Evolutionary conservation across 345 rosid genomes (phyloP), one percentile per base, ranked within the genome.

Genomic region (Draba incana): DNA sequence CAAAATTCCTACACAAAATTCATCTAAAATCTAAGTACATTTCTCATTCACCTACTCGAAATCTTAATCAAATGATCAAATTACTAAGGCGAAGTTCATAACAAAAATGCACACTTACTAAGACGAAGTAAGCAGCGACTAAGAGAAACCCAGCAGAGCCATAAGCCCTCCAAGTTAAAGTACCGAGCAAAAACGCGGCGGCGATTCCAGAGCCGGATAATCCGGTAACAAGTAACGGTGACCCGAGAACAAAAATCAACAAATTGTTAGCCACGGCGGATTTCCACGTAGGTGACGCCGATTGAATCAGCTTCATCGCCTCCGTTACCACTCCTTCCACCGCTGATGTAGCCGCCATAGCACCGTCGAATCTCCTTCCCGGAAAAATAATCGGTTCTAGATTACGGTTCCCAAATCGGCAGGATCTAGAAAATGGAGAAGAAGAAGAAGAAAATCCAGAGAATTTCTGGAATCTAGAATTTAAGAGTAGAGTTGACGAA

Each of bases 151-250:
- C 99, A 50, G 93, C 74, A 28, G 95, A 78, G 6, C 92, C 92
- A 64, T 89, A 94, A 58, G 99, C 96, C 23, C 99, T 88, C 99
- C 99, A 94, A 60, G 96, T 89, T 66, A 94, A 88, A 67, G 90
- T 86, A 4, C 93, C 98, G 50, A 94, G 83, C 79, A 91, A 70
- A 72, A 89, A 94, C 1, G 99, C 99, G 11, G 97, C 95, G 20
- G 69, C 71, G 69, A 91, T 88, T 20, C 99, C 99, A 4, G 89
- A 74, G 23, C 78, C 57, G 1, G 99, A 91, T 14, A 94, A 88
- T 8, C 99, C 99, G 11, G 92, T 48, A 7, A 91, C 78, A 39
- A 94, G 77, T 76, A 94, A 68, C 11, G 99, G 97, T 5, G 95
- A 81, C 0, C 97, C 98, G 33, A 80, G 64, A 65, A 81, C 57